Conservation (phyloP, 768 basidiomycete genomes). For the Mycena pura region DNA sequence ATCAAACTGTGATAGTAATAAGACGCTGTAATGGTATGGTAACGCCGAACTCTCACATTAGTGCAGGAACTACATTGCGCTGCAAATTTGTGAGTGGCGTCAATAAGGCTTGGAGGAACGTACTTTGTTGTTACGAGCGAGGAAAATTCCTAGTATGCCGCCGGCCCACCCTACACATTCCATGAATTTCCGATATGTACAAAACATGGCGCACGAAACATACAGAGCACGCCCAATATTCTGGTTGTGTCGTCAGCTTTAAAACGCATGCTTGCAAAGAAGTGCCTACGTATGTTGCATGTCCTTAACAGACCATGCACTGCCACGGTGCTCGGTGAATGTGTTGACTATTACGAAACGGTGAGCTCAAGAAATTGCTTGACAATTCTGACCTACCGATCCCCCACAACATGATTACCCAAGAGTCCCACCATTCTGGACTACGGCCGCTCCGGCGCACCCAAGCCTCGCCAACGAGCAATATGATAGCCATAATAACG, state of each 20-base stretch:
- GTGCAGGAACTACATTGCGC: constrained; percentile 80
- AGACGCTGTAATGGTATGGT: not conserved
- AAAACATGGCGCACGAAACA: constrained; percentile 27
- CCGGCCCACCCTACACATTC: constrained; percentile 82
- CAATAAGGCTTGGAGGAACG: constrained; percentile 15
- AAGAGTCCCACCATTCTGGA: constrained; percentile 89
- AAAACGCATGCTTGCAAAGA: not conserved
- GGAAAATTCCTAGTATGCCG: constrained; percentile 85
- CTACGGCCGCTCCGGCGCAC: constrained; percentile 70
- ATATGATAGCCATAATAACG: constrained; percentile 77
- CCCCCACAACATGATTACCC: constrained; percentile 66
- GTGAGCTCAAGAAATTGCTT: not conserved
- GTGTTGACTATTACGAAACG: constrained; percentile 72
- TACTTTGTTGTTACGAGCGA: constrained; percentile 80
- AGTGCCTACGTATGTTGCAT: constrained; percentile 88
- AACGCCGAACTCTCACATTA: constrained; percentile 62
- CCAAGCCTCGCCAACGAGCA: constrained; percentile 83
- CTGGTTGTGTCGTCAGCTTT: constrained; percentile 41
- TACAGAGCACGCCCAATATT: constrained; percentile 77
- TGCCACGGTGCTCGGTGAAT: constrained; percentile 89
- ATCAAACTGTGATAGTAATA: constrained; percentile 61
- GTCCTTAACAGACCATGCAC: constrained; percentile 86
- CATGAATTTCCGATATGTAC: constrained; percentile 11
- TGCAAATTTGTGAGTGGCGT: constrained; percentile 31
- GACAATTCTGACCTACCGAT: constrained; percentile 55